A percentile compares a stretch with the other conserved stretches of the same genome.
These are phyloP conservation scores for Trichoderma sp. DNA, from an alignment of 2,329 filamentous ascomycete genomes.

Conservation along the genomic window DNA sequence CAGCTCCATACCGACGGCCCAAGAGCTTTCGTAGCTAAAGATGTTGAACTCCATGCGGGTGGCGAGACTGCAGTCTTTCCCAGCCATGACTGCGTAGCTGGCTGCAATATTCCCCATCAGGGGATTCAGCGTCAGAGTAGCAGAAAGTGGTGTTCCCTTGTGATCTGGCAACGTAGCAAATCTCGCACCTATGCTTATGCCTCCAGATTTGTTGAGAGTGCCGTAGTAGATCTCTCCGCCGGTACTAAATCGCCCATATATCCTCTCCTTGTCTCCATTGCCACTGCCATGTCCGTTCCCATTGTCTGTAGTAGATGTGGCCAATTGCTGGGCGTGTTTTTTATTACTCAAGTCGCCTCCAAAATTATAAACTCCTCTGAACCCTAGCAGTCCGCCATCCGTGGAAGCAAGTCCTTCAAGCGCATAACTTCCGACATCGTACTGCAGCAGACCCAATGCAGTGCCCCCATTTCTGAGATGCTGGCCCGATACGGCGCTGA, in stretches of 20 bases:
- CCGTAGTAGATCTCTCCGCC: conserved; percentile 96
- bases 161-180: conserved; percentile 85
- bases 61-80: conserved; percentile 78
- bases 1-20: conserved; percentile 88
- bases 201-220: conserved; percentile 88
- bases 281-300: conserved; percentile 28
- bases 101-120: conserved; percentile 92
- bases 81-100: conserved; percentile 88
- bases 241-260: conserved; percentile 82
- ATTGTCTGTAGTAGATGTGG: conserved; percentile 20
- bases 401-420: conserved; percentile 90
- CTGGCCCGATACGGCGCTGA: conserved; percentile 76
- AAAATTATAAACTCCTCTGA: conserved; percentile 93
- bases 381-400: conserved; percentile 83
- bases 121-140: conserved; percentile 90
- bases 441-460: conserved; percentile 71
- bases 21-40: conserved; percentile 95
- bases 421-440: conserved; percentile 84
- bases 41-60: conserved; percentile 96
- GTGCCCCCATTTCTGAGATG: conserved; percentile 74
- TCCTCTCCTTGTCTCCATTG: conserved; percentile 55
- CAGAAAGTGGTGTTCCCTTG: conserved; percentile 85
- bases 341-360: conserved; percentile 62
- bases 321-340: background rate
- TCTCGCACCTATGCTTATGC: conserved; percentile 82